Percentiles rank a stretch among this genome's conserved stretches.
These are phyloP conservation scores for Cladosporium sp. DNA, from an alignment of 2,329 filamentous ascomycete species.

Conservation along the genomic window DNA sequence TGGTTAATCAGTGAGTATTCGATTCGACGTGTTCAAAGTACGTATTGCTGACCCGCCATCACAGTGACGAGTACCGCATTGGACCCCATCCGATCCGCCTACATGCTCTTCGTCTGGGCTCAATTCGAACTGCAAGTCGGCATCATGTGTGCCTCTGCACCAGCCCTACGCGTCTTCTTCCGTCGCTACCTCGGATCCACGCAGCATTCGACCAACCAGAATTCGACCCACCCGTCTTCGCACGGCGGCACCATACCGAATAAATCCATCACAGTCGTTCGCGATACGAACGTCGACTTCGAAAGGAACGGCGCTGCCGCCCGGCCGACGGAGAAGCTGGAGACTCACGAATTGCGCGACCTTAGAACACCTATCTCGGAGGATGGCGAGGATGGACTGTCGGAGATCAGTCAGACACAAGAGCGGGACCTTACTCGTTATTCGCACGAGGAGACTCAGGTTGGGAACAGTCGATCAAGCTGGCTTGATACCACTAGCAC, in stretches of 20 bases:
- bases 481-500: background rate
- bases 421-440: conserved; percentile 6
- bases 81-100: conserved; percentile 27
- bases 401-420: background rate
- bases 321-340: background rate
- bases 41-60: conserved; percentile 12
- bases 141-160: conserved; percentile 31
- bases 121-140: conserved; percentile 31
- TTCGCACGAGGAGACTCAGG: conserved; percentile 8
- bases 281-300: conserved; percentile 9
- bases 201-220: background rate
- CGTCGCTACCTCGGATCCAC: conserved; percentile 21
- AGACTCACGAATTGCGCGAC: background rate
- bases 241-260: background rate
- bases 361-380: background rate
- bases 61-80: conserved; percentile 23
- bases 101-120: conserved; percentile 31
- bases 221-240: background rate
- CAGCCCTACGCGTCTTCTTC: conserved; percentile 31
- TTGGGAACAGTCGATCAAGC: background rate
- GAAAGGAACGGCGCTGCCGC: background rate
- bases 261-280: conserved; percentile 12
- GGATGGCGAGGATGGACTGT: background rate
- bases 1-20: conserved; percentile 31
- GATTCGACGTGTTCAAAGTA: background rate